Conservation (phyloP, 177 flowering plant genomes). For the Telopea speciosissima region DNA sequence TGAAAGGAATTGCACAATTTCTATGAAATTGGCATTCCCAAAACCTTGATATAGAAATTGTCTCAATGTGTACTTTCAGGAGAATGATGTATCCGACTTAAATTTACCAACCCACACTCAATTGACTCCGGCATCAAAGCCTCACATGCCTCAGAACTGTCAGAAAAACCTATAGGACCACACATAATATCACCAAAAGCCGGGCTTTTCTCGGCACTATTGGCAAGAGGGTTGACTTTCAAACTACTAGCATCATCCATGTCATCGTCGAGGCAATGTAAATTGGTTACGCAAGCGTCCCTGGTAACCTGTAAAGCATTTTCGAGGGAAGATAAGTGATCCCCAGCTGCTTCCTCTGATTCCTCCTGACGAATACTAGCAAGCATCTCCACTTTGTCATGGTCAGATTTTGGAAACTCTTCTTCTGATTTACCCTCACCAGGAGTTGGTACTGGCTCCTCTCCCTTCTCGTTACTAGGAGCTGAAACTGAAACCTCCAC, state of each 20-base stretch:
- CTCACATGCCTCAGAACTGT: constrained; percentile 39
- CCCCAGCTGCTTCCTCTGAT: constrained; percentile 13
- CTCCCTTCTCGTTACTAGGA: background rate
- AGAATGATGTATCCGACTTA: constrained; percentile 60
- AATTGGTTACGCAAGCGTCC: no score
- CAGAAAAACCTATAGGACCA: constrained; percentile 30
- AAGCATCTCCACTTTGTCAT: constrained; percentile 9
- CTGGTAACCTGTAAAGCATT: constrained; percentile 8
- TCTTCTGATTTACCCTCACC: background rate
- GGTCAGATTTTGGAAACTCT: constrained; percentile 4
- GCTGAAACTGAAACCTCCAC: background rate
- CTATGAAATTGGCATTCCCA: constrained; percentile 2
- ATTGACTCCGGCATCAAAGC: constrained; percentile 48
- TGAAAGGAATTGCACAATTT: background rate
- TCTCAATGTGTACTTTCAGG: constrained; percentile 78
- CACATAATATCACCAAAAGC: constrained; percentile 21
- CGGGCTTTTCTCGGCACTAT: constrained; percentile 11
- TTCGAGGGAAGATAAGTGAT: constrained; percentile 5
- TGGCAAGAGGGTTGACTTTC: constrained; percentile 9
- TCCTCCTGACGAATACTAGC: constrained; percentile 5
- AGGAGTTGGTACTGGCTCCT: background rate
- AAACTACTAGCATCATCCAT: constrained; percentile 5
- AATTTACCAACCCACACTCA: constrained; percentile 57
- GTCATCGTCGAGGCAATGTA: no score
- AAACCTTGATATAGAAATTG: constrained; percentile 22